Percentiles rank a stretch among this genome's conserved stretches.
Conservation (phyloP, 148 eudicot species). For the Rhododendron ferrugineum region DNA sequence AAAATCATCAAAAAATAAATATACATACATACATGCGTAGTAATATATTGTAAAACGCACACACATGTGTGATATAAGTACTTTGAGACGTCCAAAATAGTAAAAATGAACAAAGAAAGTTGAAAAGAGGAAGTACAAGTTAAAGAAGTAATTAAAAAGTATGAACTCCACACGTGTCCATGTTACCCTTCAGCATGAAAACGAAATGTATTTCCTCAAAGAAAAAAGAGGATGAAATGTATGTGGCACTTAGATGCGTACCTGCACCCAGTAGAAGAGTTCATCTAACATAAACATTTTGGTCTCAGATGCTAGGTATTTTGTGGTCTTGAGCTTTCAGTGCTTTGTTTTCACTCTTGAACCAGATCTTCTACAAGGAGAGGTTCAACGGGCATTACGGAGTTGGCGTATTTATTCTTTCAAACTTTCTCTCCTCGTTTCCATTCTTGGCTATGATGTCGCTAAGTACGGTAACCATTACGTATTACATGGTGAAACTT, state of each 20-base stretch:
- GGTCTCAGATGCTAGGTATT: neutral
- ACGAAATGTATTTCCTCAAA: neutral
- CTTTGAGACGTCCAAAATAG: neutral
- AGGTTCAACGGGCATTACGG: constrained; percentile 80
- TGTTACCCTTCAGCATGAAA: neutral
- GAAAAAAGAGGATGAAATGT: neutral
- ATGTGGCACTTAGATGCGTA: neutral
- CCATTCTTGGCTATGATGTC: constrained; percentile 59
- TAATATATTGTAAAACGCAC: too few relatives aligned
- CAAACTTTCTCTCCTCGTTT: constrained; percentile 74
- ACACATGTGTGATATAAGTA: neutral
- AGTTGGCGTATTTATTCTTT: constrained; percentile 57
- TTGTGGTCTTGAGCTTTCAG: neutral
- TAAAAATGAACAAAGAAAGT: neutral
- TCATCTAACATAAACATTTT: neutral
- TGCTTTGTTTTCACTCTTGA: neutral
- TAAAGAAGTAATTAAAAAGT: neutral
- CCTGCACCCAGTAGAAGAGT: neutral
- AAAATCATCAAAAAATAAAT: neutral
- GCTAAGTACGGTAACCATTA: constrained; percentile 45
- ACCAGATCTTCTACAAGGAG: constrained; percentile 61
- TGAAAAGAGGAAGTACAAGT: neutral
- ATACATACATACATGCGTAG: neutral
- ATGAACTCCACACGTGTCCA: neutral
- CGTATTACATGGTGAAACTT: constrained; percentile 74